Base-by-base conservation (phyloP, 352 stramenopile species). In the Globisporangium polare region DNA sequence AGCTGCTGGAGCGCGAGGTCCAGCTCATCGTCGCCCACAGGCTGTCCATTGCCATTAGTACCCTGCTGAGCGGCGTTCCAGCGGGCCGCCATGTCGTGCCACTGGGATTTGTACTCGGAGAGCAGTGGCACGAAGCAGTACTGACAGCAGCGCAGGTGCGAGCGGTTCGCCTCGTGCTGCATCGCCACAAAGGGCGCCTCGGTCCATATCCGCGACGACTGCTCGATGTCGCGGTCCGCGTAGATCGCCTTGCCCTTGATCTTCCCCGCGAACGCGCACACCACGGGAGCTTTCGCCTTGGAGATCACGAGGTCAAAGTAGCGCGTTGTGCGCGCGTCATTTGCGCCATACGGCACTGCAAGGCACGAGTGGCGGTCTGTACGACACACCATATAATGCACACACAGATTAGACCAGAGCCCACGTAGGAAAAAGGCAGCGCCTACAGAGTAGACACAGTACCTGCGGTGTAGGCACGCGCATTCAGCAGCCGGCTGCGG, bases 221-320 rank as follows among this genome's bases (percentile, higher is more conserved):
- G 74, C 20, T 73, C 66, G 20, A 92, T 54, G n/a, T 83, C 72
- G 35, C 42, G 42, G 41, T 83, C 71, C 9, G 80, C 78, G 70
- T 86, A 89, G 60, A 90, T 88, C 45, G 83, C 80, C 41, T 92
- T 92, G 55, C 83, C 83, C 55, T 89, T 92, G 52, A 83, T 60
- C 22, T 73, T 71, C 8, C 81, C 80, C 8, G 79, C 79, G 37
- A 74, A 80, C 1, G 73, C 78, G 31, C 73, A 89, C 8, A 85
- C 66, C 13, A 91, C 82, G 0, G 82, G 82, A 1, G 82, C 82
- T 7, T 85, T 79, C 24, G 69, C 69, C 43, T 87, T 83, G 29
- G 72, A 82, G 57, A 91, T 89, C 42, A 79, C 68, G 24, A 86
- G 67, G 27, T 85, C 69, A 50, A 89, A 90, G 62, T 89, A 90